These are phyloP conservation scores for Ettlia oleoabundans DNA, from an alignment of 139 green algal species.

Conservation along the genomic window DNA sequence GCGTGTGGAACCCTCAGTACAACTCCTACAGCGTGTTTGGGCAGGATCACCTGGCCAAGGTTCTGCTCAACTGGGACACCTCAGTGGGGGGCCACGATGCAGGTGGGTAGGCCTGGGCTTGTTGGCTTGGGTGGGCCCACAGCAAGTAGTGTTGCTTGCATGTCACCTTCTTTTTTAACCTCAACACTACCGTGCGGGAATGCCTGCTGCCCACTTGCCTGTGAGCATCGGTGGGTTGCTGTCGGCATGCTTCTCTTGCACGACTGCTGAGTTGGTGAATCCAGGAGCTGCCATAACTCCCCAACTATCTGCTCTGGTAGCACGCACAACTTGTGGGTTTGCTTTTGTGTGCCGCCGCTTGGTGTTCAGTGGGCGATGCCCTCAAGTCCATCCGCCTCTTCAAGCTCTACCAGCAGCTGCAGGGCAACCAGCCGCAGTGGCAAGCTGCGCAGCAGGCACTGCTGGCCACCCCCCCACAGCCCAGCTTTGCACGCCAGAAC, in stretches of 20 bases:
- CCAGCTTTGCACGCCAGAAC: conserved; percentile 81
- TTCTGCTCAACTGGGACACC: conserved; percentile 71
- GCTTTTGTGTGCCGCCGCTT: background rate
- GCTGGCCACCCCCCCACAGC: conserved; percentile 57
- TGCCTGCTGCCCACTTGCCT: too few relatives aligned
- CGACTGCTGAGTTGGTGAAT: background rate
- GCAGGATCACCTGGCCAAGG: conserved; percentile 81
- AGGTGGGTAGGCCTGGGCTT: background rate
- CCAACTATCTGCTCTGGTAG: too few relatives aligned
- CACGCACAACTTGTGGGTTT: too few relatives aligned
- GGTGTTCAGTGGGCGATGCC: conserved; percentile 62
- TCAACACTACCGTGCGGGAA: too few relatives aligned
- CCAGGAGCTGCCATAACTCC: too few relatives aligned
- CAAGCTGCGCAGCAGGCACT: conserved; percentile 64
- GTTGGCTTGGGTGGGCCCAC: too few relatives aligned
- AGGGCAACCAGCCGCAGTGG: conserved; percentile 56
- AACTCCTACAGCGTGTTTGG: conserved; percentile 66
- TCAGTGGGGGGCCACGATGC: conserved; percentile 64
- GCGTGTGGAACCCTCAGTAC: conserved; percentile 84
- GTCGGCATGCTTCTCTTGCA: background rate
- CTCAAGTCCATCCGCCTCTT: conserved; percentile 91
- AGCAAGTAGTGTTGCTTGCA: too few relatives aligned
- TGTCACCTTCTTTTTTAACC: too few relatives aligned
- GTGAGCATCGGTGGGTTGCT: too few relatives aligned
- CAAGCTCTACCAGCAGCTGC: conserved; percentile 73